A percentile compares a stretch with the other conserved stretches of the same genome.
Conservation (phyloP, 352 stramenopile species). For the Elongisporangium prolatum region DNA sequence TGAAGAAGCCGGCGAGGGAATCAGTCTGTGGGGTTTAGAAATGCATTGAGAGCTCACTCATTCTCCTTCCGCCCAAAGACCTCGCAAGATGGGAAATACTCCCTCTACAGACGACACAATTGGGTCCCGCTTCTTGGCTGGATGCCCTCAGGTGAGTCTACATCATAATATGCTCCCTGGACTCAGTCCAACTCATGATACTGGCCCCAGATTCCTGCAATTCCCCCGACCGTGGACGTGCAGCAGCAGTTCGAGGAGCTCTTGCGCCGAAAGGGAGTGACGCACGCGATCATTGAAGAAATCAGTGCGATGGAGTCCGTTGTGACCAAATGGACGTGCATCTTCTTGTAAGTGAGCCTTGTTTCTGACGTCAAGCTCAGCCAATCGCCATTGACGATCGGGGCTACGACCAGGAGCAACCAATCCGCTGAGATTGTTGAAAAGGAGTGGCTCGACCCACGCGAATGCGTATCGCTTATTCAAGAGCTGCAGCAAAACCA, state of each 20-base stretch:
- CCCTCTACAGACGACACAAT: conserved; percentile 26
- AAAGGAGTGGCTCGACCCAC: conserved; percentile 46
- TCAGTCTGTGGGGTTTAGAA: neutral
- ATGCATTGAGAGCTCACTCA: neutral
- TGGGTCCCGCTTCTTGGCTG: conserved; percentile 43
- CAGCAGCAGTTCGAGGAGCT: conserved; percentile 42
- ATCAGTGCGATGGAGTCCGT: conserved; percentile 35
- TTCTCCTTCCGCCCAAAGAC: conserved; percentile 1
- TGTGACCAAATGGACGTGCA: conserved; percentile 68
- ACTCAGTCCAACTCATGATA: neutral
- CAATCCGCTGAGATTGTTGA: conserved; percentile 23
- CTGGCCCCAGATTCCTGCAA: conserved; percentile 63
- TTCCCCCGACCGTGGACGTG: conserved; percentile 30
- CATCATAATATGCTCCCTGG: neutral
- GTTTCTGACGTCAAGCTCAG: too few relatives aligned
- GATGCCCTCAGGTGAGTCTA: conserved; percentile 43
- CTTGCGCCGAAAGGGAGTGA: conserved; percentile 20
- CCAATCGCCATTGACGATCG: neutral
- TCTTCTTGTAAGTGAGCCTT: conserved; percentile 44
- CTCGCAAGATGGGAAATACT: conserved; percentile 42
- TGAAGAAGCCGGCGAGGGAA: neutral
- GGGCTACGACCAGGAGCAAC: conserved; percentile 33
- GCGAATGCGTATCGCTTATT: conserved; percentile 46
- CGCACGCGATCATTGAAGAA: conserved; percentile 28
- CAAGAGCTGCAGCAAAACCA: conserved; percentile 26